Evolutionary conservation across 192 early-diverging fungal genomes (phyloP), one percentile per base, ranked within the genome.

Genomic region (Backusella psychrophila): DNA sequence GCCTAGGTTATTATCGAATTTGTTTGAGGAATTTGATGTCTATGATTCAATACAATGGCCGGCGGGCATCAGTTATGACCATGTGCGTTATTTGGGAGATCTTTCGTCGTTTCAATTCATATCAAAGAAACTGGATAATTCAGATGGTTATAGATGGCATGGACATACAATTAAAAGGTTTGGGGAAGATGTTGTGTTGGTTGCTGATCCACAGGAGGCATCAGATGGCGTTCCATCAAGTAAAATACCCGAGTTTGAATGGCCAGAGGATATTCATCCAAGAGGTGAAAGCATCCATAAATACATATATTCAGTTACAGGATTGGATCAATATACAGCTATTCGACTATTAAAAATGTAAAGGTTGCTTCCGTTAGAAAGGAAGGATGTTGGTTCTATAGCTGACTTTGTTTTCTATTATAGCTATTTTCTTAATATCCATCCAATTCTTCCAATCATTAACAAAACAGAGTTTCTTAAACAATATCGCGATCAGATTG

Each of bases 381-480:
- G 38, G 15, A 4, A 17, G 3, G 42, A 44, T 44, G 26, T 3
- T 3, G 7, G 33, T 59, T 29, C 42, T 7, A 41, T 36, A 12
- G 1, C 11, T 72, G 59, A 34, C 39, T 8, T 11, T 11, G 12
- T 49, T 75, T 21, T 52, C 17, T 29, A 23, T 78, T 49, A 82
- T 39, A 73, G 81, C 12, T 94, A 90, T 76, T 94, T 93, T 79
- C 83, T 69, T 12, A 85, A 88, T 72, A 77, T 92, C 0, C 93
- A 94, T 74, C 91, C 93, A 4, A 87, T 86, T 21, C 85, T 94
- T 74, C 93, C 93, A 0, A 83, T 94, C 19, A 80, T 94, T 38
- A 84, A 91, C 81, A 91, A 90, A 69, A 80, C 82, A 0, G 83
- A 87, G 15, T 91, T 94, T 73, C 76, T 92, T 73, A 79, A 79